These are phyloP conservation scores for Pseudonitzschia multiseries DNA, from an alignment of 108 stramenopile genomes.

Conservation along the genomic window DNA sequence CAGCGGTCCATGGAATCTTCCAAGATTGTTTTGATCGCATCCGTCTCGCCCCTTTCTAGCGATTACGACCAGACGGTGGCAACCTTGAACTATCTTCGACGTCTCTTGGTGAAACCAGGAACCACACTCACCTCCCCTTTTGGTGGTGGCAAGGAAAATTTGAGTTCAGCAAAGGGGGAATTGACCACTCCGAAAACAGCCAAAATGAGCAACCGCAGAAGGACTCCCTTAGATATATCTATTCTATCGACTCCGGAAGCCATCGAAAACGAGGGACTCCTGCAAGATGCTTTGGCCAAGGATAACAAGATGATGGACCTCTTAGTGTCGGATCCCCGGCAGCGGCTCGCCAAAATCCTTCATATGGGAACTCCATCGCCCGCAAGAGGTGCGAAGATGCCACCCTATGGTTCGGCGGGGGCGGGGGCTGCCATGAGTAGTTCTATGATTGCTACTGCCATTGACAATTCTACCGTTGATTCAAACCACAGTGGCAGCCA, in stretches of 20 bases:
- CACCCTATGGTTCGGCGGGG: too few species aligned
- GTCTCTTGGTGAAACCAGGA: slow-evolving; percentile 50
- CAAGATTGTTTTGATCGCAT: slow-evolving; percentile 59
- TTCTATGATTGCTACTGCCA: background rate
- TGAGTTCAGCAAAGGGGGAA: background rate
- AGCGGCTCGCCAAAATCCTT: slow-evolving; percentile 69
- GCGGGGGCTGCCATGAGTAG: background rate
- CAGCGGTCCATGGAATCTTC: slow-evolving; percentile 65
- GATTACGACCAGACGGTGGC: slow-evolving; percentile 62
- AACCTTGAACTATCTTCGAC: slow-evolving; percentile 63
- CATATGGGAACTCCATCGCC: background rate
- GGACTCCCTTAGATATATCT: background rate
- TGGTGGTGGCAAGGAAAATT: background rate
- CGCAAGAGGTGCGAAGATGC: too few species aligned
- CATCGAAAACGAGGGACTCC: slow-evolving; percentile 10
- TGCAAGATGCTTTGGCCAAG: background rate
- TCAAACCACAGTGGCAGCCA: background rate
- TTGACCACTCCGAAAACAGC: background rate
- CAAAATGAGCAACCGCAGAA: slow-evolving; percentile 3
- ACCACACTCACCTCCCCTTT: slow-evolving; percentile 60
- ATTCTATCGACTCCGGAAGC: background rate
- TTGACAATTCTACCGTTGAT: slow-evolving; percentile 1
- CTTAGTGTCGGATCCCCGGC: slow-evolving; percentile 75
- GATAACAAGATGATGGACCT: background rate
- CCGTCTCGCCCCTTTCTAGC: slow-evolving; percentile 48